Evolutionary conservation across 257 asterid genomes (phyloP), one percentile per base, ranked within the genome.

Genomic region (Solanum ossicruentum): DNA sequence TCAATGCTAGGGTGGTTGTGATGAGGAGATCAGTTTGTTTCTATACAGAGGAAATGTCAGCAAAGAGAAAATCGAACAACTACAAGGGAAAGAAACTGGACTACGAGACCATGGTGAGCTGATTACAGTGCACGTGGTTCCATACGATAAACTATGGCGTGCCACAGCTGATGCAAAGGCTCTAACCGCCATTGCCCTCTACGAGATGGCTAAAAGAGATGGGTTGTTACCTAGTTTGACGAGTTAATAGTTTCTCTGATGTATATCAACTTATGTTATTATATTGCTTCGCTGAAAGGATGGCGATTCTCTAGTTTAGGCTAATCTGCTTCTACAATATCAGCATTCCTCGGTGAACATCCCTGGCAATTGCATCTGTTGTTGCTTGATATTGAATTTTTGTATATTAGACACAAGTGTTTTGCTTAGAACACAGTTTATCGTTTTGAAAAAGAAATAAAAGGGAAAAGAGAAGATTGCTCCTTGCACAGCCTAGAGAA

Each of bases 151-250:
- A 56, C 94, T 95, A 1, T 95, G 99, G 99, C 97, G 93, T 17
- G 84, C 78, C 84, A 95, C 99, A 2, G 94, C 98, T 45, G 99
- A 95, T 90, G 99, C 98, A 23, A 95, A 95, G 85, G 92, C 91
- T 55, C 90, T 95, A 61, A 90, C 85, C 91, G 96, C 97, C 58
- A 87, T 94, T 85, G 95, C 98, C 3, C 90, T 95, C 17, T 94
- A 94, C 45, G 99, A 95, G 89, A 94, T 94, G 99, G 99, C 98
- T 87, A 90, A 89, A 86, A 92, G 85, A 81, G 95, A 94, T 23
- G 92, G 96, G 12, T 83, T 95, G 85, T 87, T 95, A 28, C 86
- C 92, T 66, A 84, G 92, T 21, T 32, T 36, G 45, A 83, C 52
- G 85, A 83, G 80, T 58, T 91, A 91, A 12, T 81, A n/a, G 0